Conservation (phyloP, 108 stramenopile species). For the Nitzschia sp. region DNA sequence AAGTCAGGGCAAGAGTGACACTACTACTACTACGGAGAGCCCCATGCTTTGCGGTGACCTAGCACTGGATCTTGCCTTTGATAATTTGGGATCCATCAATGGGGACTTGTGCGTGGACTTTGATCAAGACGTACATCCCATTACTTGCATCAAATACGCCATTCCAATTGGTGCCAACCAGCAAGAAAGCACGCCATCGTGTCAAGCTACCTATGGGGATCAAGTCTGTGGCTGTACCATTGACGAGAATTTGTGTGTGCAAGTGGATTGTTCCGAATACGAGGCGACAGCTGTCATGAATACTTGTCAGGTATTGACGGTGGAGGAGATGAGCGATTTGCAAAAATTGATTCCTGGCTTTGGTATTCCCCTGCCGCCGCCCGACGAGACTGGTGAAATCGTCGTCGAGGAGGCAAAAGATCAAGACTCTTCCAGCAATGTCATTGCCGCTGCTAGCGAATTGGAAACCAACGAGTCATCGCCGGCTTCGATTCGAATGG, state of each 20-base stretch:
- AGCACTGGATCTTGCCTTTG: conserved; percentile 13
- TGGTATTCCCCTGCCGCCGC: background rate
- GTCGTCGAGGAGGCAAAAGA: background rate
- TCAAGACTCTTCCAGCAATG: background rate
- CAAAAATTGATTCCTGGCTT: conserved; percentile 1
- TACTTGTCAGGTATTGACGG: conserved; percentile 21
- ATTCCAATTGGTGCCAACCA: conserved; percentile 15
- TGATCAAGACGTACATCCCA: conserved; percentile 13
- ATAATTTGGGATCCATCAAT: conserved; percentile 4
- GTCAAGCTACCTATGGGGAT: conserved; percentile 25
- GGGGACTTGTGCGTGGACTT: conserved; percentile 21
- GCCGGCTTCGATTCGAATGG: background rate
- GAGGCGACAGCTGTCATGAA: conserved; percentile 26
- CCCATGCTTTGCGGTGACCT: conserved; percentile 22
- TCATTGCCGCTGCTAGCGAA: background rate
- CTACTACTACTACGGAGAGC: background rate
- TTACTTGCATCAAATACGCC: conserved; percentile 21
- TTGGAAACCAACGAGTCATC: background rate
- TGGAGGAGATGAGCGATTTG: background rate
- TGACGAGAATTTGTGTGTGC: conserved; percentile 12
- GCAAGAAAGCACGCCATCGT: conserved; percentile 1
- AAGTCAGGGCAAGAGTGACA: background rate
- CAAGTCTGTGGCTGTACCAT: conserved; percentile 19
- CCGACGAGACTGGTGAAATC: background rate
- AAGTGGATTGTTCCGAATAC: conserved; percentile 26